These are phyloP conservation scores for Barnettozyma salicaria DNA, from an alignment of 805 yeast genomes.

Conservation along the genomic window DNA sequence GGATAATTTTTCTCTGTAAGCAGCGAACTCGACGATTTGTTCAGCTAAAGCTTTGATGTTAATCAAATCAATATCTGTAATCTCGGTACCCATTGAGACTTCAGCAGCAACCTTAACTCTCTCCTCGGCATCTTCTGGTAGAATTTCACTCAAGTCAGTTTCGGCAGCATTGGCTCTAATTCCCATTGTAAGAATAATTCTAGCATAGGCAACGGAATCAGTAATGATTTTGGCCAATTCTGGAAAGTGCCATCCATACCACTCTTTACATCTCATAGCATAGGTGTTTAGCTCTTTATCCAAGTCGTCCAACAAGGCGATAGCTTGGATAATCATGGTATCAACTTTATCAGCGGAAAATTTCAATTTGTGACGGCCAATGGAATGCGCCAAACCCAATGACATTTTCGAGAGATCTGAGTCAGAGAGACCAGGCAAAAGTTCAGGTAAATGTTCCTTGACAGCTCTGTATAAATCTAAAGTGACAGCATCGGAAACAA, in stretches of 20 bases:
- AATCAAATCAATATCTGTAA: slow-evolving; percentile 81
- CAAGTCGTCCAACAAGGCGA: slow-evolving; percentile 91
- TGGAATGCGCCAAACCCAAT: slow-evolving; percentile 95
- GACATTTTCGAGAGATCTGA: slow-evolving; percentile 88
- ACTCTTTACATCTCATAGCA: slow-evolving; percentile 98
- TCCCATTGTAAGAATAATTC: slow-evolving; percentile 91
- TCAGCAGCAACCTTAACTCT: slow-evolving; percentile 95
- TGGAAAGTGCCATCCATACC: slow-evolving; percentile 99
- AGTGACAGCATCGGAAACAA: slow-evolving; percentile 92
- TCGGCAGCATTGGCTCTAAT: slow-evolving; percentile 85
- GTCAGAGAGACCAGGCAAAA: slow-evolving; percentile 89
- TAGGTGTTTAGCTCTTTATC: slow-evolving; percentile 97
- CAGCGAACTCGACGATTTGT: slow-evolving; percentile 92
- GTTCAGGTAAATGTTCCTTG: slow-evolving; percentile 88
- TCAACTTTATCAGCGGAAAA: slow-evolving; percentile 98
- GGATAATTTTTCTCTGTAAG: slow-evolving; percentile 93
- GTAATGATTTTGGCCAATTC: slow-evolving; percentile 96
- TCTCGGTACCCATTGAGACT: slow-evolving; percentile 99
- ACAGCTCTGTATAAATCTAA: slow-evolving; percentile 93
- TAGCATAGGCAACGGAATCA: slow-evolving; percentile 94
- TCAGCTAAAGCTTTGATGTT: slow-evolving; percentile 90
- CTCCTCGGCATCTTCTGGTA: slow-evolving; percentile 91
- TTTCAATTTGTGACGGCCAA: slow-evolving; percentile 97
- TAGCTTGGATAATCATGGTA: slow-evolving; percentile 98
- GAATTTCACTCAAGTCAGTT: slow-evolving; percentile 81